Base-by-base conservation (phyloP, 495 filamentous ascomycete genomes). In the Xylaria castorea region DNA sequence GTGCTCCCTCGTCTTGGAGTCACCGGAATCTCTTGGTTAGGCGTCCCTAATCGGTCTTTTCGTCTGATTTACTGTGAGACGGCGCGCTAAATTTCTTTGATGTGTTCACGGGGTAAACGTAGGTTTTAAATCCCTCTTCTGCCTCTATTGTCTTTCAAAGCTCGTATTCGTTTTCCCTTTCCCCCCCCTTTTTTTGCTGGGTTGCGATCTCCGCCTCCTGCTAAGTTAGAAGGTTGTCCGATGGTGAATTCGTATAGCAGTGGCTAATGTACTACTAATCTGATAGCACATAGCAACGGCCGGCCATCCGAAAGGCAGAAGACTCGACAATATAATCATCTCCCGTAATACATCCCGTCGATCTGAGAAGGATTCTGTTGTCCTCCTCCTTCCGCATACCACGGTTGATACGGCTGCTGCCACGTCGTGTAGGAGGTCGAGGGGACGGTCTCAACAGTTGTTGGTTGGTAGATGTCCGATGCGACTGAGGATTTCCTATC, bases 371-470 rank as follows among this genome's bases (percentile, higher is more conserved):
- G 72, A 70, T 81, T 73, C 51, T 78, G 68, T 62, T 38, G 76
- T 77, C 25, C 79, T 51, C 76, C 78, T 30, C 71, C 75, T 46
- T 83, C 82, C 14, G 81, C 82, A 60, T 84, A 85, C 83, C 82
- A 85, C 7, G 77, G 82, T 34, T 81, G 76, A 68, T 84, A 85
- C 62, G 82, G 75, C 36, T 83, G 84, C 50, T 82, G 82, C 84
- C 84, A 85, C 18, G 79, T 72, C 6, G 79, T 74, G 73, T 86
- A 86, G 30, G 74, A 75, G n/a, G 81, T 64, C 9, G 81, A 76
- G 7, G 82, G 80, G 12, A 80, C 78, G 27, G 76, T 80, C 65
- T 83, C 82, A 9, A 83, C 82, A 8, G 76, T 82, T 7, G 82
- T 82, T 16, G 81, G 76, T 3, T 83, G 80, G 36, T 83, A 83